Percentiles rank a stretch among this genome's conserved stretches.
phyloP scores from a whole-genome alignment of 257 asterid species.

The Oldenlandia corymbosa region DNA sequence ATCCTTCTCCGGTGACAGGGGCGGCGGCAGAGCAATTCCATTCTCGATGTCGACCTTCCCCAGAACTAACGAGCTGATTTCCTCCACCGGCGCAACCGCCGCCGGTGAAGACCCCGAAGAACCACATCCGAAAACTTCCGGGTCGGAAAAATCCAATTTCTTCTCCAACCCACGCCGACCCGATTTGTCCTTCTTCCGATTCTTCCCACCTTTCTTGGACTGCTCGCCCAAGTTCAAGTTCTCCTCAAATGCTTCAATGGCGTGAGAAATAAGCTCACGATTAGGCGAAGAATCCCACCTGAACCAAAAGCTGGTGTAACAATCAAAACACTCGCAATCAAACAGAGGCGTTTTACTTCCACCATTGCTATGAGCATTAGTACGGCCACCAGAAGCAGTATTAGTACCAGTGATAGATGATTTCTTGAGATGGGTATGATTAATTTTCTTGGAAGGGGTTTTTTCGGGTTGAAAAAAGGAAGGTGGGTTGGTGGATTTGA shows the following conservation, averaged over 20 bases:
- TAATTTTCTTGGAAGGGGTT: conserved; percentile 14
- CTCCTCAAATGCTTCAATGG: conserved; percentile 76
- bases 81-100: conserved; percentile 21
- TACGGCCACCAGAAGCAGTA: not conserved
- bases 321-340: conserved; percentile 66
- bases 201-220: conserved; percentile 20
- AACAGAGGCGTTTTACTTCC: conserved; percentile 35
- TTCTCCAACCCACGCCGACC: conserved; percentile 32
- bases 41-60: conserved; percentile 5
- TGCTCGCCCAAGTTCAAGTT: conserved; percentile 38
- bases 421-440: conserved; percentile 23
- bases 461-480: conserved; percentile 21
- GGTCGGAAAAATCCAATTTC: conserved; percentile 3
- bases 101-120: conserved; percentile 18
- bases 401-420: not conserved
- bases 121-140: too few species aligned
- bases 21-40: conserved; percentile 10
- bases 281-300: conserved; percentile 76
- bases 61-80: not conserved
- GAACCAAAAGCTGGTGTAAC: conserved; percentile 68
- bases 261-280: conserved; percentile 69
- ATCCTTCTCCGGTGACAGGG: not conserved
- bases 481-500: conserved; percentile 37
- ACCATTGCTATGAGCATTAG: not conserved
- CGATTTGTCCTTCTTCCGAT: conserved; percentile 39